Percentiles rank a stretch among this genome's conserved stretches.
These are phyloP conservation scores for Pseudozyma tsukubaensis DNA, from an alignment of 1,284 basidiomycete genomes.

Conservation along the genomic window DNA sequence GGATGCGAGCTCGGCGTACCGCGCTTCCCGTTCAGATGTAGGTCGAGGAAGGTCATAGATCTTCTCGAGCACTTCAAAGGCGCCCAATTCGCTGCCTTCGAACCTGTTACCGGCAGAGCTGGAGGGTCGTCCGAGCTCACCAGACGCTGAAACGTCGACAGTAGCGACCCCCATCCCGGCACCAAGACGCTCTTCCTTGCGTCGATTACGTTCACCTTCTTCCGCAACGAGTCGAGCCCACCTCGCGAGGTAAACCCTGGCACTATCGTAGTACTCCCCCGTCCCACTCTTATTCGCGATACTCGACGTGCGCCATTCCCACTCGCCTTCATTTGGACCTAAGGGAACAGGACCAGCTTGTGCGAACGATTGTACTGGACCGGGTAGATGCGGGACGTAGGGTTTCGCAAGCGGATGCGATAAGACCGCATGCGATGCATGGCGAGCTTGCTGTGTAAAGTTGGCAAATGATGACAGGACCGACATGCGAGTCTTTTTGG, in stretches of 20 bases:
- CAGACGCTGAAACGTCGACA: too few relatives aligned
- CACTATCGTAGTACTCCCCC: constrained; percentile 86
- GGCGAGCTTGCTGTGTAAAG: constrained; percentile 61
- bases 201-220: constrained; percentile 64
- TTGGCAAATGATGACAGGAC: constrained; percentile 63
- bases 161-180: neutral
- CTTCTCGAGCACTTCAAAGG: constrained; percentile 56
- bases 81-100: constrained; percentile 53
- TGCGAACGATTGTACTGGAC: constrained; percentile 54
- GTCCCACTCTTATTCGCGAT: constrained; percentile 49
- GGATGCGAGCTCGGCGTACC: constrained; percentile 16
- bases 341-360: constrained; percentile 64
- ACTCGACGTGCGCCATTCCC: constrained; percentile 50
- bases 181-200: constrained; percentile 41
- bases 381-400: constrained; percentile 50
- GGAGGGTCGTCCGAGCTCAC: neutral
- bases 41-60: constrained; percentile 40
- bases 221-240: constrained; percentile 91
- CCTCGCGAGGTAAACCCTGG: constrained; percentile 91
- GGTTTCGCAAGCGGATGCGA: constrained; percentile 58
- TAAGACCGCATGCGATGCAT: constrained; percentile 57
- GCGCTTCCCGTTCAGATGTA: constrained; percentile 32
- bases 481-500: constrained; percentile 61
- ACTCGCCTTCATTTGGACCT: constrained; percentile 56
- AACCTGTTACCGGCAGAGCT: neutral